Evolutionary conservation across 2,329 filamentous ascomycete species (phyloP), one percentile per base, ranked within the genome.

Genomic region (Fusarium fujikuroi): DNA sequence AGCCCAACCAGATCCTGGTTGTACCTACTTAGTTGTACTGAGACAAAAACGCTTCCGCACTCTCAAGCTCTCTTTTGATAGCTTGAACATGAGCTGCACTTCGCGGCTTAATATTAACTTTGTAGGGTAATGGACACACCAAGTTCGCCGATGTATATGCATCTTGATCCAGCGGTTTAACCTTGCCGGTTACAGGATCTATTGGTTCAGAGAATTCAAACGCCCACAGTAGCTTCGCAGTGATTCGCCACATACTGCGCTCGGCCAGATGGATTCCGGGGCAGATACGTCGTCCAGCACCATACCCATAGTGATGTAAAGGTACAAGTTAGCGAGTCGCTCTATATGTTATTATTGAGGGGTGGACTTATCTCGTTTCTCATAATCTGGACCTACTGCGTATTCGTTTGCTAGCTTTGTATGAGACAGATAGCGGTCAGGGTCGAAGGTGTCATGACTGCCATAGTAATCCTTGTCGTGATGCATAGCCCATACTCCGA

Each of bases 1-100:
- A 16, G 9, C 6, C 7, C 0, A 9, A 2, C 0, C 5, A 14
- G 5, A 2, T 3, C 7, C 8, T 34, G 6, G 5, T 7, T 9
- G 2, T 39, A 7, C 7, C 50, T 54, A 7, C 7, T 34, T 54
- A 39, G 9, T 54, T 28, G 2, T 54, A 54, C 10, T 39, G 50
- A 9, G 34, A 53, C 18, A 53, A 28, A 21, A n/a, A 53, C 3
- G 23, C 50, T 21, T 53, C 50, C 2, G 34, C 50, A 28, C 34
- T 39, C 23, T 39, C 23, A 12, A 53, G 23, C 34, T 53, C 50
- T 34, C 19, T 53, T 34, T 39, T 53, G 9, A 39, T 39, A 5
- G 34, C 19, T 6, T 37, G 7, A 11, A 53, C 50, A 28, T 53
- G 50, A 3, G 50, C 50, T n/a, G 23, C 23, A 39, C 50, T 53